Percentiles rank a stretch among this genome's conserved stretches.
Conservation (phyloP, 164 flowering plant species). For the Magnolia changhungtana region DNA sequence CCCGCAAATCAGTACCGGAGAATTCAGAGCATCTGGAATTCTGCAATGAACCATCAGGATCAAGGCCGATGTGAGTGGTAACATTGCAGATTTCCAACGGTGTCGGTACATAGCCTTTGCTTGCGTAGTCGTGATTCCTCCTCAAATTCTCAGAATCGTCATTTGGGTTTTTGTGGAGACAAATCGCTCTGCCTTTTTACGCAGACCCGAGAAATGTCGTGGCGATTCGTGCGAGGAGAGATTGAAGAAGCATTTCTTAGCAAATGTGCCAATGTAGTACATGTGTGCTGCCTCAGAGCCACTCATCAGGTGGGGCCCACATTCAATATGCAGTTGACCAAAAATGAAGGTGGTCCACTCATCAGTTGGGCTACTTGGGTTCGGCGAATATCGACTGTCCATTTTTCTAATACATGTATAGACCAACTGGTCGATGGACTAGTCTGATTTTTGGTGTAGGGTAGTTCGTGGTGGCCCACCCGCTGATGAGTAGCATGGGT, state of each 20-base stretch:
- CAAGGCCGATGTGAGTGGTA: constrained; percentile 25
- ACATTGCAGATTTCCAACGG: background rate
- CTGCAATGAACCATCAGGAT: constrained; percentile 20
- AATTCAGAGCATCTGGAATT: constrained; percentile 21
- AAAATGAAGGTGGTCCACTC: too few relatives aligned
- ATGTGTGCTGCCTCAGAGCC: background rate
- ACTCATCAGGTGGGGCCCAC: background rate
- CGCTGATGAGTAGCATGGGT: too few relatives aligned
- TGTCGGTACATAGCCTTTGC: background rate
- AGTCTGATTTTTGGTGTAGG: too few relatives aligned
- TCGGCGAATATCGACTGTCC: too few relatives aligned
- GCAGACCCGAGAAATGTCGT: background rate
- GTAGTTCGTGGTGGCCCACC: too few relatives aligned
- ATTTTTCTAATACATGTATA: too few relatives aligned
- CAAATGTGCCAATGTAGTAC: background rate
- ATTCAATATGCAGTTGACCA: too few relatives aligned
- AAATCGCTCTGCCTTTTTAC: background rate
- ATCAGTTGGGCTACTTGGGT: too few relatives aligned
- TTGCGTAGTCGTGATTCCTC: background rate
- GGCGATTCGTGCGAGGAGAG: background rate
- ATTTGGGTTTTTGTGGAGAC: background rate
- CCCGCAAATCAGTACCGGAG: background rate
- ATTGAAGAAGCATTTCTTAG: background rate
- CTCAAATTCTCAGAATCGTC: background rate
- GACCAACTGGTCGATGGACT: too few relatives aligned